Base-by-base conservation (phyloP, 176 grass and related monocot genomes). In the Musa itinerans region DNA sequence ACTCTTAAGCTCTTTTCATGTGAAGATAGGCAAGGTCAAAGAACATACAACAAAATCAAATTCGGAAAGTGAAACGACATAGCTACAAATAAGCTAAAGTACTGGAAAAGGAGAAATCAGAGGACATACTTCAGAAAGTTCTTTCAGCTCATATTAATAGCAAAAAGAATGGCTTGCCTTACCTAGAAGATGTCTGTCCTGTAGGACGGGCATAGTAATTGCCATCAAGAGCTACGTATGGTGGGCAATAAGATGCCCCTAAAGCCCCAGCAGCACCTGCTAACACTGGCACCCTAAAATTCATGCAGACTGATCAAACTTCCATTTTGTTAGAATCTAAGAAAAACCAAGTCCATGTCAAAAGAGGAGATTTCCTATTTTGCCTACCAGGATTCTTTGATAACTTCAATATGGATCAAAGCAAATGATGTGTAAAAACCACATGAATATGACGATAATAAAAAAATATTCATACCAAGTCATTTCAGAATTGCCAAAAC, bases 401-500 rank as follows among this genome's bases (percentile, higher is more conserved):
- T 43, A 43, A 43, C 34, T 43, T 0, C 34, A 43, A 43, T 43
- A 43, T 67, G 65, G 88, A 84, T 68, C 87, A 75, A 86, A 85
- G 87, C 74, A 77, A 54, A 81, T 73, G 77, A 43, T 43, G 34
- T 43, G 34, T 43, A 43, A 43, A 43, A 43, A 6, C 34, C 34
- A 43, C 34, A 43, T 43, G 34, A 43, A 43, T 43, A 43, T 43
- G 34, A 43, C 34, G 34, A 43, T 5, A 43, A 43, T 43, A 43
- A 43, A 4, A 43, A 43, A 43, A 43, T 43, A 43, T 19, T 49
- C 12, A 74, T 94, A 99, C 96, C 96, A 99, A 58, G 96, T 24
- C 93, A 92, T 96, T 88, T 97, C 96, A 0, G 90, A 84, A 81
- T 95, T 99, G 72, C 79, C 85, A 86, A 92, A 86, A 58, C 96